Evolutionary conservation across 805 yeast genomes (phyloP).

Genomic region (Saturnispora hagleri): DNA sequence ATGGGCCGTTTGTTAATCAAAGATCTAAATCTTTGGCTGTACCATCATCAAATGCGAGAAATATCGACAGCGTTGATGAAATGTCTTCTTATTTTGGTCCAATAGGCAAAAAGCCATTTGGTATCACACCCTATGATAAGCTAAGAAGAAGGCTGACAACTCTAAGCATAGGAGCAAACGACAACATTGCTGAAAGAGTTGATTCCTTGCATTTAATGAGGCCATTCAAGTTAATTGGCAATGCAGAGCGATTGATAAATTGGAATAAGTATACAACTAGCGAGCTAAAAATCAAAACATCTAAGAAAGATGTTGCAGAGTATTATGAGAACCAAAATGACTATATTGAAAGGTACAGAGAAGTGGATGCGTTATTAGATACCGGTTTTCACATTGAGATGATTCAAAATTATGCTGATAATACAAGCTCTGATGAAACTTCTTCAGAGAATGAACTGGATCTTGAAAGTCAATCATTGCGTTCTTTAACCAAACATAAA

Average conservation of each 20-base stretch:
- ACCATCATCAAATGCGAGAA: neutral
- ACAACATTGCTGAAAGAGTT: slow-evolving; percentile 18
- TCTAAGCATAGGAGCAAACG: slow-evolving; percentile 10
- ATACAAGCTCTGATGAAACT: slow-evolving; percentile 14
- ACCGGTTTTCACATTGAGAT: slow-evolving; percentile 60
- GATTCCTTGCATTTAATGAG: slow-evolving; percentile 35
- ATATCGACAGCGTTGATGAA: neutral
- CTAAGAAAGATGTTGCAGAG: slow-evolving; percentile 25
- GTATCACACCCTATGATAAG: neutral
- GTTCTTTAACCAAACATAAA: neutral
- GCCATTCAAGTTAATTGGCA: slow-evolving; percentile 40
- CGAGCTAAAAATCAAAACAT: slow-evolving; percentile 19
- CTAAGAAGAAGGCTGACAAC: slow-evolving; percentile 19
- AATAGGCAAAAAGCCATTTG: neutral
- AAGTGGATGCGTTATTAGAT: slow-evolving; percentile 58
- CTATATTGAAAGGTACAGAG: slow-evolving; percentile 44
- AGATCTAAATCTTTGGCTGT: neutral
- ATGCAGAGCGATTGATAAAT: slow-evolving; percentile 26
- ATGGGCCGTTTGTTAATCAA: neutral
- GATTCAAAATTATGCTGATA: slow-evolving; percentile 48
- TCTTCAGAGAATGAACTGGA: slow-evolving; percentile 15
- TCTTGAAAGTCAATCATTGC: slow-evolving; percentile 1
- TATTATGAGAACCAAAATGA: slow-evolving; percentile 55
- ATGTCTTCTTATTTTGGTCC: slow-evolving; percentile 1
- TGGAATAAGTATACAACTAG: slow-evolving; percentile 29